Base-by-base conservation (phyloP, 164 flowering plant genomes). In the Macadamia tetraphylla region DNA sequence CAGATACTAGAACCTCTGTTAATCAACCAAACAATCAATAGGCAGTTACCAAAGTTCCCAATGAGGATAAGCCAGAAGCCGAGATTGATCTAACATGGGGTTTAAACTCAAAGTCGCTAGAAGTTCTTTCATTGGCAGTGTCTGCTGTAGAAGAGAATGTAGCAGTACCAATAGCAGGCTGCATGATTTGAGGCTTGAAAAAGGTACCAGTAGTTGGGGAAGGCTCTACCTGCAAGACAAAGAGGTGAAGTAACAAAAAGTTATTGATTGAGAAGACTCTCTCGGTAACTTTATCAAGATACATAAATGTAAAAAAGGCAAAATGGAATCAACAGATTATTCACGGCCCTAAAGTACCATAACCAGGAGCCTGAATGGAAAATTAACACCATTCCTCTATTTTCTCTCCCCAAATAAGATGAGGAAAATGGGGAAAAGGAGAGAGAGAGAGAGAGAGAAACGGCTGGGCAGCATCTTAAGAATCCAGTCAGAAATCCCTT, bases 171-270 rank as follows among this genome's bases (percentile, higher is more conserved):
- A 67, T 58, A 65, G 67, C 44, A 51, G 75, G 79, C 55, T 78
- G 83, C 74, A 75, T 73, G 68, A 72, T 51, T 48, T 79, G 88
- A 62, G 79, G 73, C 75, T 80, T 83, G 65, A 64, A 61, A 73
- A 88, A 82, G 56, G 95, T 82, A 69, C 97, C 95, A 31, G 97
- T 91, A 67, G 97, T 91, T 67, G 97, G 97, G 30, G 97, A 91
- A 69, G 91, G 94, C 77, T 87, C 94, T 5, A 78, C 86, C 91
- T 87, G 85, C 70, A 81, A 74, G 67, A 72, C 60, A 30, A 58
- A 59, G 49, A 75, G 30, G 59, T 52, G 49, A 18, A 31, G 52
- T 58, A 5, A 29, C 0, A 58, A 29, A 67, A 68, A 29, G 32
- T 55, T 44, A 11, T 11, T 46, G 66, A 18, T 17, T 9, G 52